These are phyloP conservation scores for Fraxinus excelsior DNA, from an alignment of 257 asterid species.

Conservation along the genomic window DNA sequence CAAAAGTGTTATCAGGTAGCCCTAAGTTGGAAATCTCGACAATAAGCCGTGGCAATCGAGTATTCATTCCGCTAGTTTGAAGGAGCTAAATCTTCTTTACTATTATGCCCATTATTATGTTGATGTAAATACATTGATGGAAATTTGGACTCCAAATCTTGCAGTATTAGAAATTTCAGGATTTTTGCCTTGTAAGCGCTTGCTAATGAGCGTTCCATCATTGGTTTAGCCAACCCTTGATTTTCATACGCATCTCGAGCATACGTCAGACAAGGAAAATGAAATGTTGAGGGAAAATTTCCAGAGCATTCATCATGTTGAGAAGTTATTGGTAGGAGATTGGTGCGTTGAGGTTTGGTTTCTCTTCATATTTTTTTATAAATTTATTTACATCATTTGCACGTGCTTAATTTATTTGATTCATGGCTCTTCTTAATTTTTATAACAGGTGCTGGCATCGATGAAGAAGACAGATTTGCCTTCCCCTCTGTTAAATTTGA, in stretches of 20 bases:
- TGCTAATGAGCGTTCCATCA: neutral
- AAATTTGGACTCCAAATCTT: slow-evolving; percentile 19
- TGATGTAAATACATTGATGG: neutral
- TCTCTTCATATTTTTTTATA: neutral
- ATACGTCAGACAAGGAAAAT: too few relatives aligned
- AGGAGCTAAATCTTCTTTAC: neutral
- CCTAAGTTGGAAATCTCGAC: slow-evolving; percentile 10
- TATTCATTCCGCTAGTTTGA: slow-evolving; percentile 13
- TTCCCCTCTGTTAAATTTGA: slow-evolving; percentile 2
- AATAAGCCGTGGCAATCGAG: neutral
- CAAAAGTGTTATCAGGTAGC: slow-evolving; percentile 9
- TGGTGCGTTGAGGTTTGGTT: slow-evolving; percentile 18
- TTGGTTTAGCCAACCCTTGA: neutral
- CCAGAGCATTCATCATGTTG: slow-evolving; percentile 11
- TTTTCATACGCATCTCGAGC: too few relatives aligned
- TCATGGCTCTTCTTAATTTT: neutral
- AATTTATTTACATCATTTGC: neutral
- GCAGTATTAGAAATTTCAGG: neutral
- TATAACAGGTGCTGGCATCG: neutral
- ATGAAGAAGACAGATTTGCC: neutral
- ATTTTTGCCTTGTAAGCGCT: neutral
- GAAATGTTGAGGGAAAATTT: neutral
- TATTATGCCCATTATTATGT: neutral
- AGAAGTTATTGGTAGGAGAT: slow-evolving; percentile 1
- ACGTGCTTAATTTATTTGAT: neutral